phyloP scores from a whole-genome alignment of 2,329 filamentous ascomycete species.

The Helotiales sp. region DNA sequence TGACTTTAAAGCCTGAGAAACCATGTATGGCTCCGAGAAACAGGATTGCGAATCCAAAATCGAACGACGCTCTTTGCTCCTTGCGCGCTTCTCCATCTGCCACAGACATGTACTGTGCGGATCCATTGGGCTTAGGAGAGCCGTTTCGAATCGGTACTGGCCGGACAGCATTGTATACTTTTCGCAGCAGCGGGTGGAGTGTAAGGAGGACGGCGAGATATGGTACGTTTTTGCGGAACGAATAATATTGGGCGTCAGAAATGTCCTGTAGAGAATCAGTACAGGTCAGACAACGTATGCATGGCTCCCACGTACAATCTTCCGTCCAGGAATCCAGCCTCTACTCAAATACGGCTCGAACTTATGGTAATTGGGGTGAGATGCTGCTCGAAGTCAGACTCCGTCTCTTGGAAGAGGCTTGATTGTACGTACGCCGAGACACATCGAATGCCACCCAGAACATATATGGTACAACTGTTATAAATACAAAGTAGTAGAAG shows the following conservation, averaged over 20 bases:
- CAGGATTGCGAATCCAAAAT: slow-evolving; percentile 78
- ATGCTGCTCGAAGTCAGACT: slow-evolving; percentile 57
- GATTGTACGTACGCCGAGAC: slow-evolving; percentile 70
- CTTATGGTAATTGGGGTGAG: slow-evolving; percentile 79
- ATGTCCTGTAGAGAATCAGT: slow-evolving; percentile 66
- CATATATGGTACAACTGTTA: slow-evolving; percentile 77
- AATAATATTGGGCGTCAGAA: slow-evolving; percentile 85
- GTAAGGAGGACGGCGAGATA: slow-evolving; percentile 76
- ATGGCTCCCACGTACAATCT: slow-evolving; percentile 65
- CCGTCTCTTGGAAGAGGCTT: neutral
- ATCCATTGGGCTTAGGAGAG: slow-evolving; percentile 38
- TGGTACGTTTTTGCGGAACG: slow-evolving; percentile 85
- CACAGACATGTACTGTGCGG: slow-evolving; percentile 49
- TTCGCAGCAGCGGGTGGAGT: slow-evolving; percentile 79
- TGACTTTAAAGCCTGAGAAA: slow-evolving; percentile 80
- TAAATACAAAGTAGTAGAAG: slow-evolving; percentile 75
- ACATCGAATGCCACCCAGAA: slow-evolving; percentile 88
- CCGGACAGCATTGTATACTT: slow-evolving; percentile 64
- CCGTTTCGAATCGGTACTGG: slow-evolving; percentile 31
- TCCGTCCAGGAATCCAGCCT: slow-evolving; percentile 92
- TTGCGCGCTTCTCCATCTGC: slow-evolving; percentile 60
- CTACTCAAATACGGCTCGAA: slow-evolving; percentile 73
- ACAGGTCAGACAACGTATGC: neutral
- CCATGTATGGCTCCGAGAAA: slow-evolving; percentile 85
- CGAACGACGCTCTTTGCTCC: slow-evolving; percentile 77